Conservation (phyloP, 768 basidiomycete genomes). For the Cystobasidium ongulense region DNA sequence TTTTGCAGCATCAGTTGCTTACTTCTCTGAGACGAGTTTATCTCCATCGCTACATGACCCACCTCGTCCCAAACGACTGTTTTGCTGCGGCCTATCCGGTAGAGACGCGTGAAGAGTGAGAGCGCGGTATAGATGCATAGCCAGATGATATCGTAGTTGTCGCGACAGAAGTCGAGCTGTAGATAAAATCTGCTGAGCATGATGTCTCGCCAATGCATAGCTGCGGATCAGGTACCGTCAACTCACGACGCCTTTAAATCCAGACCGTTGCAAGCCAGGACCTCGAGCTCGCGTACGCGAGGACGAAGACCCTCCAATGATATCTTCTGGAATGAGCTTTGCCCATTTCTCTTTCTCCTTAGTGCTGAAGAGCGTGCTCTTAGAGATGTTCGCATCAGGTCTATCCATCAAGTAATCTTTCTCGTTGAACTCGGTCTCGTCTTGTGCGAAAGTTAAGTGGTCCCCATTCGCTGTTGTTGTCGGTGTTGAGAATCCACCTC, state of each 20-base stretch:
- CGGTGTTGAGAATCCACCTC: neutral
- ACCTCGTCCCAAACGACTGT: slow-evolving; percentile 90
- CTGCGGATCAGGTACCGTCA: neutral
- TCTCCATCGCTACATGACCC: slow-evolving; percentile 37
- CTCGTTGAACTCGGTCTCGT: slow-evolving; percentile 5
- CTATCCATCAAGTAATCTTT: slow-evolving; percentile 26
- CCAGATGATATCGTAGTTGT: slow-evolving; percentile 43
- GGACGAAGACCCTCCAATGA: neutral
- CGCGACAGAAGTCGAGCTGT: slow-evolving; percentile 19
- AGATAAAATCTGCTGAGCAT: neutral
- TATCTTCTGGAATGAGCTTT: slow-evolving; percentile 18
- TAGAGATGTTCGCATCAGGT: neutral
- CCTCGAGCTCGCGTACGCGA: neutral
- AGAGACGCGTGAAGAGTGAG: slow-evolving; percentile 88
- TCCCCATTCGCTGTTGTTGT: neutral
- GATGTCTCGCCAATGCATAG: neutral
- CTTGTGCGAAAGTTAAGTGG: neutral
- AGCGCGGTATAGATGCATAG: slow-evolving; percentile 83
- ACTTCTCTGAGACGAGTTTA: neutral
- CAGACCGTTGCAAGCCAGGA: neutral
- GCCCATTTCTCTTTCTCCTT: slow-evolving; percentile 30
- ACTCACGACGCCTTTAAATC: slow-evolving; percentile 2
- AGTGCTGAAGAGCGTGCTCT: neutral
- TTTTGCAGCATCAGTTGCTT: neutral
- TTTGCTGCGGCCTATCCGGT: slow-evolving; percentile 77